phyloP scores from a whole-genome alignment of 768 basidiomycete genomes.

The Kondoa subrosea region DNA sequence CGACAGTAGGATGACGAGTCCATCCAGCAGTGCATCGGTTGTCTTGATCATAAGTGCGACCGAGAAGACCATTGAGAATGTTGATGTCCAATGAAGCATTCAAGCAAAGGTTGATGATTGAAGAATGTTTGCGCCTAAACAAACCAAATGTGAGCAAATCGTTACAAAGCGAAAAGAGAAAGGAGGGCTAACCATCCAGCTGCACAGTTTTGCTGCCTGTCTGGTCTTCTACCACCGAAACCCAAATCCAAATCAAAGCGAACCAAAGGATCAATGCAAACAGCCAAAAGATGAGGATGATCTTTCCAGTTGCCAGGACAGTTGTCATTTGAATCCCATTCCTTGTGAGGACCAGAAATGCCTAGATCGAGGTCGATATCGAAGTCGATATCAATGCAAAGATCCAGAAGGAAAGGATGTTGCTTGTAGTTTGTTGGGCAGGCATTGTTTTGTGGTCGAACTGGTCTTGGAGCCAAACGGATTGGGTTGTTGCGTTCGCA shows the following conservation, averaged over 20 bases:
- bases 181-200: not conserved
- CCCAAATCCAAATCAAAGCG: conserved; percentile 3
- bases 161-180: not conserved
- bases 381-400: conserved; percentile 7
- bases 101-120: conserved; percentile 6
- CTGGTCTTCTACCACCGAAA: not conserved
- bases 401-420: conserved; percentile 4
- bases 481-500: not conserved
- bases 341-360: conserved; percentile 5
- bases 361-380: conserved; percentile 3
- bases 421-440: conserved; percentile 3
- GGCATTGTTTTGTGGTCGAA: not conserved
- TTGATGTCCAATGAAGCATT: not conserved
- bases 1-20: not conserved
- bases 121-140: conserved; percentile 6
- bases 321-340: not conserved
- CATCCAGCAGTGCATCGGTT: conserved; percentile 5
- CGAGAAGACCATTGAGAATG: not conserved
- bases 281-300: not conserved
- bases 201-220: conserved; percentile 1
- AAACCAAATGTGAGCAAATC: not conserved
- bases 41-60: not conserved
- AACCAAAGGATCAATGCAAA: not conserved
- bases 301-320: not conserved
- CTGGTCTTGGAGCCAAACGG: not conserved